Base-by-base conservation (phyloP, 768 basidiomycete species). In the Guyanaporus albipodus region DNA sequence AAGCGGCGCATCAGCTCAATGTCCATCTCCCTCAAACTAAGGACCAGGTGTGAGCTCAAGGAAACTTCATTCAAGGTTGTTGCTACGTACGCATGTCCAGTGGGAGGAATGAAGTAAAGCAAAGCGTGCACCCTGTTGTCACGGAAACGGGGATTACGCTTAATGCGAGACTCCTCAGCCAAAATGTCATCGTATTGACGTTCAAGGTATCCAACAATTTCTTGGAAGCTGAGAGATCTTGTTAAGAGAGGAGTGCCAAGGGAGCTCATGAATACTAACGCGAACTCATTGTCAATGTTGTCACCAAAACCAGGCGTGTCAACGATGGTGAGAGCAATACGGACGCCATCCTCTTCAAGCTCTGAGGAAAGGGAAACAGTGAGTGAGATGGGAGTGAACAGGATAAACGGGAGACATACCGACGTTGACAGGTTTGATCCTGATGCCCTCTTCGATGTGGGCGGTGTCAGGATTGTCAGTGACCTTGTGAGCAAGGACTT, bases 241-340 rank as follows among this genome's bases (percentile, higher is more conserved):
- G 52, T 45, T 33, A 44, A 37, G 44, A 42, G 24, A 38, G 18
- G 38, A 11, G 46, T 53, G 47, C 33, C 45, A 6, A 47, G 17
- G 26, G 33, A 31, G 41, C 42, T 3, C 44, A 38, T 49, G 31
- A 46, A 47, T 32, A 78, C 92, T 66, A 69, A 96, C 95, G 91
- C 87, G 64, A 91, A 91, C 70, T 97, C 94, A 61, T 98, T 98
- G 76, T 99, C 93, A 63, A 99, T 95, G 63, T 93, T 94, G 70
- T 97, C 93, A 31, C 95, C 96, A 59, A 99, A 99, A 36, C 96
- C 96, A 46, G 96, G 96, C 1, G 96, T 99, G 67, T 99, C 96
- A 23, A 99, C 94, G 52, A 99, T 91, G 34, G 96, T 98, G 58
- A 99, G 76, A 8, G 94, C 92, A 64, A 99, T 96, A 58, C 96